Evolutionary conservation across 768 basidiomycete species (phyloP).

Genomic region (Amanita pallidorosea): DNA sequence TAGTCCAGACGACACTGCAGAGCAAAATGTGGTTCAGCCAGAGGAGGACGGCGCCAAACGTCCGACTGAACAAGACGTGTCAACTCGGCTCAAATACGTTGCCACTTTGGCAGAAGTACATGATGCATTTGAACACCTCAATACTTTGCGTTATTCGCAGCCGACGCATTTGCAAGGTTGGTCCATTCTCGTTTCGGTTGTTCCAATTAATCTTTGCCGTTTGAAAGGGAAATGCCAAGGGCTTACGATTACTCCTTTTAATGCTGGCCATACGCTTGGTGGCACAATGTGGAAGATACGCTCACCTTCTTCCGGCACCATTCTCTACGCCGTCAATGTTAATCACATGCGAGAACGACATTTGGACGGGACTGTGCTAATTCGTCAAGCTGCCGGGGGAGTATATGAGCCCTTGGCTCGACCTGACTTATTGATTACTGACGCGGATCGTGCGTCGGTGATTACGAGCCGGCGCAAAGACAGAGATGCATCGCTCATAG

Average conservation of each 20-base stretch:
- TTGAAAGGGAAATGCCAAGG: slow-evolving; percentile 78
- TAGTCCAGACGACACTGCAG: slow-evolving; percentile 16
- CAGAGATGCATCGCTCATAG: slow-evolving; percentile 80
- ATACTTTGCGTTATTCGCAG: slow-evolving; percentile 89
- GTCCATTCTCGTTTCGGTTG: slow-evolving; percentile 9
- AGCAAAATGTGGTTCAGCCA: slow-evolving; percentile 12
- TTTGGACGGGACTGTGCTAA: slow-evolving; percentile 85
- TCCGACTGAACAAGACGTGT: slow-evolving; percentile 16
- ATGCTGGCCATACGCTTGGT: slow-evolving; percentile 90
- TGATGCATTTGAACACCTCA: slow-evolving; percentile 87
- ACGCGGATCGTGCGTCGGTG: slow-evolving; percentile 77
- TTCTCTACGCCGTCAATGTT: slow-evolving; percentile 89
- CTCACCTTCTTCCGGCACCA: slow-evolving; percentile 93
- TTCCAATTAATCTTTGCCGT: not conserved
- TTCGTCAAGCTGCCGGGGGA: slow-evolving; percentile 62
- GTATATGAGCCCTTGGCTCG: slow-evolving; percentile 80
- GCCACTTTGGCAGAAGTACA: slow-evolving; percentile 78
- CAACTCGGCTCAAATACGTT: slow-evolving; percentile 46
- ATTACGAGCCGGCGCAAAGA: slow-evolving; percentile 83
- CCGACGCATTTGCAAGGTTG: slow-evolving; percentile 90
- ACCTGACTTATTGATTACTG: slow-evolving; percentile 90
- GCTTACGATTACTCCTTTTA: slow-evolving; percentile 89
- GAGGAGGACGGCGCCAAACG: slow-evolving; percentile 17
- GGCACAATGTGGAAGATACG: slow-evolving; percentile 98
- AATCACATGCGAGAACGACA: slow-evolving; percentile 97